A percentile compares a stretch with the other conserved stretches of the same genome.
These are phyloP conservation scores for Geranium rotundifolium DNA, from an alignment of 345 rosid species.

Conservation along the genomic window DNA sequence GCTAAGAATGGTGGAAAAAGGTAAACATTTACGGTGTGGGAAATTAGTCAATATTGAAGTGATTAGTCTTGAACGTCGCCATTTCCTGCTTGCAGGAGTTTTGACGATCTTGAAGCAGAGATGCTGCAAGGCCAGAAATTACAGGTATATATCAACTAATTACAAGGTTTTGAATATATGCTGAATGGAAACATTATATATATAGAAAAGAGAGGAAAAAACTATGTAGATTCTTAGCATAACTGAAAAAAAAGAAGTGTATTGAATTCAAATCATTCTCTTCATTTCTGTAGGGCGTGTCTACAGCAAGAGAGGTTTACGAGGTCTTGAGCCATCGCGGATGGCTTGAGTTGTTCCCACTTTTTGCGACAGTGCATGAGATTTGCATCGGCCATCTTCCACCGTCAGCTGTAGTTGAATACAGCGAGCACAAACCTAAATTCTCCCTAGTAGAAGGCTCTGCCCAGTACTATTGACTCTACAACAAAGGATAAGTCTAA, in stretches of 20 bases:
- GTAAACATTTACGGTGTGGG: conserved; percentile 21
- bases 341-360: conserved; percentile 78
- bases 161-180: not conserved
- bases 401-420: conserved; percentile 76
- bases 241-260: not conserved
- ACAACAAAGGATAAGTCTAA: not conserved
- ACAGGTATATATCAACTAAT: conserved; percentile 43
- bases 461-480: conserved; percentile 18
- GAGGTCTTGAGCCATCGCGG: conserved; percentile 67
- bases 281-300: conserved; percentile 50
- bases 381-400: conserved; percentile 62
- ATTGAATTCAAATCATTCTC: not conserved
- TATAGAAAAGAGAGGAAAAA: not conserved
- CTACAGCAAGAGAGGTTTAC: conserved; percentile 78
- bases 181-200: not conserved
- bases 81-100: conserved; percentile 43
- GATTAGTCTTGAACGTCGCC: conserved; percentile 5
- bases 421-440: conserved; percentile 53
- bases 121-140: conserved; percentile 90
- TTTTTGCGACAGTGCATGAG: conserved; percentile 71
- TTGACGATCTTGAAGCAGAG: conserved; percentile 92
- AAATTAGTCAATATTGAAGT: not conserved
- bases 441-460: conserved; percentile 25
- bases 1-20: conserved; percentile 74
- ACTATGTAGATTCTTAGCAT: not conserved